Evolutionary conservation across 2,329 filamentous ascomycete species (phyloP), one percentile per base, ranked within the genome.

Genomic region (Microdochium paspali): DNA sequence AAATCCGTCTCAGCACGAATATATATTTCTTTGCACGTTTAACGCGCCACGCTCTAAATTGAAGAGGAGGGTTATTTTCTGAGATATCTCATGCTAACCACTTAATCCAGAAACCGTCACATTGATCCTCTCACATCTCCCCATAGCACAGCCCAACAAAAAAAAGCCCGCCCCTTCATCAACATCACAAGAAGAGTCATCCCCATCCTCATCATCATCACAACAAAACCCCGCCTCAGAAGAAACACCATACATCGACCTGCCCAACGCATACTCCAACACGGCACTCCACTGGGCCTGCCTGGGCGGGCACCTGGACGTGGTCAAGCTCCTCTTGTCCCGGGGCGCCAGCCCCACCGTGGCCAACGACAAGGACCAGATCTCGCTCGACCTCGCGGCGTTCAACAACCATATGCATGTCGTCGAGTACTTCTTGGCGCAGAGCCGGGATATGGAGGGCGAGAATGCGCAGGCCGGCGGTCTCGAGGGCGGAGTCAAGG

Each of bases 221-320:
- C 24, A 44, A 47, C 73, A 45, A 67, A 72, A 61, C 65, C 70
- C 63, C 60, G 42, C 65, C 65, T 44, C 63, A 54, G 20, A 55
- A 64, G 51, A 54, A 21, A 40, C 44, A 18, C 62, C 73, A 1
- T 80, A 84, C 54, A 65, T 90, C 23, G 85, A 89, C 56, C 71
- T 76, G 2, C 73, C 78, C 51, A 98, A 98, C 60, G 72, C 81
- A 51, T 84, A 86, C 43, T 90, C 90, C 42, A 97, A 96, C 69
- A 96, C 91, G 1, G 80, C 89, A 0, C 72, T 98, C 49, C 93
- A 98, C 68, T 97, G 90, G 90, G 91, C 91, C 0, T 87, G 89
- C 0, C 71, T 96, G 47, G 93, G 94, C 47, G 90, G 90, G 1
- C 90, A 96, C 59, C 70, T 97, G 3, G 79, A 84, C 5, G 79